Evolutionary conservation across 352 stramenopile species (phyloP).

Genomic region (Phytophthora hybrid): DNA sequence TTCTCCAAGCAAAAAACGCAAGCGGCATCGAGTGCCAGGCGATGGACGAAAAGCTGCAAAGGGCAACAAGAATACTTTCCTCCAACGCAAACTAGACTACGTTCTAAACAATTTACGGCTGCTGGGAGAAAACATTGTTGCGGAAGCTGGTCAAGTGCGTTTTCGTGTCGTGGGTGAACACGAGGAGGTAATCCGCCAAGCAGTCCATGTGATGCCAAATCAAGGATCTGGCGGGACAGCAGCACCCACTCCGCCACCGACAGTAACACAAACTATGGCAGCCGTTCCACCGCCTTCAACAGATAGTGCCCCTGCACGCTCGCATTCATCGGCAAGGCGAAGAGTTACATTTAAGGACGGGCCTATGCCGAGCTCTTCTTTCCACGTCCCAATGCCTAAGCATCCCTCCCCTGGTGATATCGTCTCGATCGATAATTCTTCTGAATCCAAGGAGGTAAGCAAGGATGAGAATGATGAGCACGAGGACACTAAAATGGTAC

Average conservation of each 20-base stretch:
- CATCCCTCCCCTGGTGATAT: slow-evolving; percentile 5
- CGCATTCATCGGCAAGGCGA: slow-evolving; percentile 20
- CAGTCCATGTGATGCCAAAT: slow-evolving; percentile 51
- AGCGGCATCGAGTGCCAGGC: slow-evolving; percentile 29
- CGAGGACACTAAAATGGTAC: slow-evolving; percentile 23
- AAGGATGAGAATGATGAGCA: slow-evolving; percentile 13
- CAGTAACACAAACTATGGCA: not conserved
- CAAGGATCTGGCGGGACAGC: slow-evolving; percentile 25
- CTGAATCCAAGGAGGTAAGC: slow-evolving; percentile 17
- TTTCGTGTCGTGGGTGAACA: slow-evolving; percentile 54
- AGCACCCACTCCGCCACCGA: slow-evolving; percentile 16
- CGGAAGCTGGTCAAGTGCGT: slow-evolving; percentile 54
- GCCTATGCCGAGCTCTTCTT: slow-evolving; percentile 2
- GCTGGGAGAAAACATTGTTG: slow-evolving; percentile 46
- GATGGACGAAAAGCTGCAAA: slow-evolving; percentile 34
- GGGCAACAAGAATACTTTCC: slow-evolving; percentile 48
- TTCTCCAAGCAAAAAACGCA: slow-evolving; percentile 46
- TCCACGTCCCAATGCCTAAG: slow-evolving; percentile 4
- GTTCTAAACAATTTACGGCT: slow-evolving; percentile 61
- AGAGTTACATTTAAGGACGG: slow-evolving; percentile 36
- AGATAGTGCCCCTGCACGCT: slow-evolving; percentile 4
- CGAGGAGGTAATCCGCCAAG: slow-evolving; percentile 46
- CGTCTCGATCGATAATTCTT: slow-evolving; percentile 41
- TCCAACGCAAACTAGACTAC: slow-evolving; percentile 59
- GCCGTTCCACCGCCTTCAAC: slow-evolving; percentile 8